Evolutionary conservation across 2,329 filamentous ascomycete species (phyloP), one percentile per base, ranked within the genome.

Genomic region (Pestalotiopsis sp.): DNA sequence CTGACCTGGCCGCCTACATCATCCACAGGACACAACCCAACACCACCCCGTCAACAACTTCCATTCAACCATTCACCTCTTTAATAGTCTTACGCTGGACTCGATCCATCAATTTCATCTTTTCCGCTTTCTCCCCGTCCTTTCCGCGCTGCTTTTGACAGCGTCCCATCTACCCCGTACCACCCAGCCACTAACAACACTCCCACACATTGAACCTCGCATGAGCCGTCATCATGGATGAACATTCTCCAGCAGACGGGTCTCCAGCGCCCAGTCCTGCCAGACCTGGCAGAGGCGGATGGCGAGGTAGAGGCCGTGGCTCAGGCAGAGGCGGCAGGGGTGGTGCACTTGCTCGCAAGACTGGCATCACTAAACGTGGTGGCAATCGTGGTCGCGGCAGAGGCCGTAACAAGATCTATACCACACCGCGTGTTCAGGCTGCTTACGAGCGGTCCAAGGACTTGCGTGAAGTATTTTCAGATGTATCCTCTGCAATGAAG

Each of bases 371-470:
- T 56, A 77, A 73, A 68, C 74, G 71, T 69, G 73, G 71, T 39
- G 70, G 69, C 60, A 75, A 74, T 71, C 78, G 80, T 69, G 79
- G 80, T 61, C 75, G 78, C 58, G 81, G 81, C 63, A 79, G 81
- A 69, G 80, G 80, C 66, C 85, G 86, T 68, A 84, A 85, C 77
- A 89, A 89, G 80, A 84, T 84, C 73, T 89, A 88, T 74, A 80
- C 83, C 69, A 84, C 87, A 71, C 80, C 83, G 70, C 84, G 83
- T 71, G 84, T 86, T 66, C 88, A 90, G 76, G 87, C 87, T 64
- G 84, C 85, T 68, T 87, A 88, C 72, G 87, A 90, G 76, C 89
- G 91, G 67, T 88, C 91, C 76, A 85, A 91, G 72, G 87, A 91
- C 73, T 83, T 93, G 73, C 91, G 91, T 78, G 88, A 88, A 68